phyloP scores from a whole-genome alignment of 2,329 filamentous ascomycete species.

The Phialemoniopsis sp. region DNA sequence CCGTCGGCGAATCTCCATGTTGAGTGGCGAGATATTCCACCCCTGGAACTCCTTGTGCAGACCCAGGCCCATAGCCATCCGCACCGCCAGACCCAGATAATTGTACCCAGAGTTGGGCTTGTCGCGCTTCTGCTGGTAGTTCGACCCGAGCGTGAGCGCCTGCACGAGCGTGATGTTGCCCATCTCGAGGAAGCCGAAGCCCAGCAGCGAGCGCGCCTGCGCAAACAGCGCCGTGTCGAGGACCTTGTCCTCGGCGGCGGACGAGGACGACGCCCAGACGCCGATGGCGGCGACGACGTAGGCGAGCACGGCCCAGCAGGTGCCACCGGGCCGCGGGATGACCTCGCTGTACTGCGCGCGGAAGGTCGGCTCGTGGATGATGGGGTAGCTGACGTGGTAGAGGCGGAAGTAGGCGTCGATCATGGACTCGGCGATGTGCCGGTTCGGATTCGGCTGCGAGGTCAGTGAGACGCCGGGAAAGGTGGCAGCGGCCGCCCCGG shows the following conservation, averaged over 20 bases:
- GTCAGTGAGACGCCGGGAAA: slow-evolving; percentile 10
- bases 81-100: slow-evolving; percentile 39
- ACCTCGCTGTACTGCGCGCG: slow-evolving; percentile 25
- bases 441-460: slow-evolving; percentile 24
- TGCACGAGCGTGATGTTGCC: slow-evolving; percentile 26
- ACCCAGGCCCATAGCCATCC: slow-evolving; percentile 44
- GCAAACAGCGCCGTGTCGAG: slow-evolving; percentile 23
- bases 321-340: slow-evolving; percentile 19
- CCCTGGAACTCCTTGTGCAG: slow-evolving; percentile 37
- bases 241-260: slow-evolving; percentile 16
- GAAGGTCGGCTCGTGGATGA: slow-evolving; percentile 38
- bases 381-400: slow-evolving; percentile 38
- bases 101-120: slow-evolving; percentile 47
- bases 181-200: slow-evolving; percentile 24
- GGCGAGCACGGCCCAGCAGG: slow-evolving; percentile 27
- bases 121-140: slow-evolving; percentile 39
- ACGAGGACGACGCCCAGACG: slow-evolving; percentile 20
- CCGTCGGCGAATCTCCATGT: slow-evolving; percentile 28
- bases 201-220: slow-evolving; percentile 17
- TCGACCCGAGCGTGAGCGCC: slow-evolving; percentile 21
- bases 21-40: slow-evolving; percentile 22
- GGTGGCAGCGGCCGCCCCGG: not conserved
- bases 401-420: slow-evolving; percentile 35
- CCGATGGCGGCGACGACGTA: slow-evolving; percentile 31
- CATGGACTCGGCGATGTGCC: slow-evolving; percentile 16